Evolutionary conservation across 176 grass and related monocot genomes (phyloP).

Genomic region (sorghum (Sorghum bicolor)): DNA sequence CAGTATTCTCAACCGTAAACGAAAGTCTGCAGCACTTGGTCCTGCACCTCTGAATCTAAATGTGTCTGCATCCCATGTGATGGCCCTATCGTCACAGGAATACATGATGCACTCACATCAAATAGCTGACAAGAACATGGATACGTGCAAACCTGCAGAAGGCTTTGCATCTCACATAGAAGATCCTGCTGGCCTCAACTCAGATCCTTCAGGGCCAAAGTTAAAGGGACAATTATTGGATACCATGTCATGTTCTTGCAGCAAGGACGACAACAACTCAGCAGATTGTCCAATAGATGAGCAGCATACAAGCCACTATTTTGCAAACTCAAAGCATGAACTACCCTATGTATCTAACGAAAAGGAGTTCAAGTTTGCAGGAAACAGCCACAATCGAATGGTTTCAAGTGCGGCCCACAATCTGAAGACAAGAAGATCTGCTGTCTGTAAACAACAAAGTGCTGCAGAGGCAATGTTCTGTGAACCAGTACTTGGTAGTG

Average conservation of each 20-base stretch:
- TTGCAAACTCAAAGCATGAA: conserved; percentile 29
- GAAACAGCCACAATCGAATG: conserved; percentile 3
- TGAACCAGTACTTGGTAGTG: conserved; percentile 7
- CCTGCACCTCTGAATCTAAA: conserved; percentile 34
- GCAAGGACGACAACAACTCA: conserved; percentile 33
- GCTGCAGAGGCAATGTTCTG: neutral
- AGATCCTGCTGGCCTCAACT: conserved; percentile 25
- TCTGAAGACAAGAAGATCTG: conserved; percentile 18
- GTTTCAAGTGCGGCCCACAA: conserved; percentile 2
- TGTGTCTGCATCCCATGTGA: conserved; percentile 22
- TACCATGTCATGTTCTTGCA: conserved; percentile 34
- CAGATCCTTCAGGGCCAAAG: conserved; percentile 28
- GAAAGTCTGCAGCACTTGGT: neutral
- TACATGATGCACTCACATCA: conserved; percentile 16
- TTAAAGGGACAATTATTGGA: conserved; percentile 32
- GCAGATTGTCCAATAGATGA: conserved; percentile 28
- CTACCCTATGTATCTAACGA: neutral
- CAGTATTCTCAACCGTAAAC: conserved; percentile 43
- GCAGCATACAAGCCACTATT: conserved; percentile 26
- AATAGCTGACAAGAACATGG: conserved; percentile 23
- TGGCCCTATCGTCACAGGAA: conserved; percentile 35
- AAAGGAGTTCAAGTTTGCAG: neutral
- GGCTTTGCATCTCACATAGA: conserved; percentile 6
- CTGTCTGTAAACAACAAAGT: conserved; percentile 1
- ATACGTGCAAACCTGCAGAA: conserved; percentile 20